These are phyloP conservation scores for Aspergillus flavus DNA, from an alignment of 2,329 filamentous ascomycete genomes.

Conservation along the genomic window DNA sequence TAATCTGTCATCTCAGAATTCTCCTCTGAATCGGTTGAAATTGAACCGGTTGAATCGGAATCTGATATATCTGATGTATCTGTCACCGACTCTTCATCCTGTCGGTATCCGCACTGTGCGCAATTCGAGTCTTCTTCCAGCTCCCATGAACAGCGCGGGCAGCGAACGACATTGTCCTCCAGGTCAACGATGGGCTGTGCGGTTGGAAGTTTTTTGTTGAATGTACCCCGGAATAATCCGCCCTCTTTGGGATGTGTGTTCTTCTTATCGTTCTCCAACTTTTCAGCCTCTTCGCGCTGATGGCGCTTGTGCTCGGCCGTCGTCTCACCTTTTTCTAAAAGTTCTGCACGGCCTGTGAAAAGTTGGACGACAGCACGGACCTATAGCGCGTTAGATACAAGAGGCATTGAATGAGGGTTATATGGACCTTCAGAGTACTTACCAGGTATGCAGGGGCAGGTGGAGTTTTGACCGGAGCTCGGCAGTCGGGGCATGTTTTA, in stretches of 20 bases:
- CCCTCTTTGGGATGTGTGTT: slow-evolving; percentile 52
- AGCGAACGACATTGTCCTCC: slow-evolving; percentile 64
- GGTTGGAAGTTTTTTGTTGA: slow-evolving; percentile 40
- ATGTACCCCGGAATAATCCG: slow-evolving; percentile 67
- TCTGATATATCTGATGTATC: slow-evolving; percentile 31
- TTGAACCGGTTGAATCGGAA: slow-evolving; percentile 26
- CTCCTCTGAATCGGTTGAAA: slow-evolving; percentile 49
- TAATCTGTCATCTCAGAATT: slow-evolving; percentile 48
- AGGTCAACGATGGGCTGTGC: slow-evolving; percentile 55
- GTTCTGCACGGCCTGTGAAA: slow-evolving; percentile 61
- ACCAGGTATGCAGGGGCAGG: slow-evolving; percentile 68
- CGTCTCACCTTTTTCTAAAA: slow-evolving; percentile 66
- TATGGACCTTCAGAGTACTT: slow-evolving; percentile 26
- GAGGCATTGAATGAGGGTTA: background rate
- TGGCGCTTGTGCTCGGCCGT: slow-evolving; percentile 61
- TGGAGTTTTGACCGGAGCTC: slow-evolving; percentile 58
- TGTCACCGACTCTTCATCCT: slow-evolving; percentile 46
- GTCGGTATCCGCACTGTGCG: slow-evolving; percentile 56
- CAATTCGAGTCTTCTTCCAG: slow-evolving; percentile 62
- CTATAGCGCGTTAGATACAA: slow-evolving; percentile 36
- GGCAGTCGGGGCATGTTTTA: slow-evolving; percentile 71
- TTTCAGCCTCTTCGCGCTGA: slow-evolving; percentile 61
- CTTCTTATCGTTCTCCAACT: slow-evolving; percentile 62
- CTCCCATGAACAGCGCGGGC: slow-evolving; percentile 65
- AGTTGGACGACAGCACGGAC: slow-evolving; percentile 66